A percentile compares a stretch with the other conserved stretches of the same genome.
Evolutionary conservation across 768 basidiomycete species (phyloP).

Genomic region (Strobilomyces echinocephalus): DNA sequence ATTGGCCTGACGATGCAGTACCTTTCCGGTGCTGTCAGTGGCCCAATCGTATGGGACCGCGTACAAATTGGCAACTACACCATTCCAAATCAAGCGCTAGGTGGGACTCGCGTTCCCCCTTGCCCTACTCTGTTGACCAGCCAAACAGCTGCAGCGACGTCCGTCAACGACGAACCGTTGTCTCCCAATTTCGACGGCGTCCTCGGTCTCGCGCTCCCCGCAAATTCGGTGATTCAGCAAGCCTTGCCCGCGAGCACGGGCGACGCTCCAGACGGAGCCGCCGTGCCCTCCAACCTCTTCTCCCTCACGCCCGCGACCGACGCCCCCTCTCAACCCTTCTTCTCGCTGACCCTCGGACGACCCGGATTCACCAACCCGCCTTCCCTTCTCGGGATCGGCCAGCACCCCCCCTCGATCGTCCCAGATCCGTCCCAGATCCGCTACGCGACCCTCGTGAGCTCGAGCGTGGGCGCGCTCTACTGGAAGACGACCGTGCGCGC

Average conservation of each 20-base stretch:
- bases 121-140: background rate
- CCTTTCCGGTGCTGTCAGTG: slow-evolving; percentile 52
- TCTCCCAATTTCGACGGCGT: slow-evolving; percentile 56
- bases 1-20: slow-evolving; percentile 50
- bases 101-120: slow-evolving; percentile 32
- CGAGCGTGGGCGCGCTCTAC: slow-evolving; percentile 41
- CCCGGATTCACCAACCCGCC: slow-evolving; percentile 58
- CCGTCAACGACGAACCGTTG: slow-evolving; percentile 55
- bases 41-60: slow-evolving; percentile 67
- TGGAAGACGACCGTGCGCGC: slow-evolving; percentile 60
- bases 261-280: slow-evolving; percentile 59
- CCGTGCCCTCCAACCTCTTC: slow-evolving; percentile 67
- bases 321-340: slow-evolving; percentile 58
- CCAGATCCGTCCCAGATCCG: slow-evolving; percentile 46
- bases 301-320: slow-evolving; percentile 49
- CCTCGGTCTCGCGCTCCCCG: slow-evolving; percentile 70
- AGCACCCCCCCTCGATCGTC: slow-evolving; percentile 53
- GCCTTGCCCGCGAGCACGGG: slow-evolving; percentile 44
- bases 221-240: slow-evolving; percentile 61
- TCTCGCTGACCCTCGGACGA: slow-evolving; percentile 63
- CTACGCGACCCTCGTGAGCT: slow-evolving; percentile 45
- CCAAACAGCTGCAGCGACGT: slow-evolving; percentile 51
- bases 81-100: slow-evolving; percentile 65
- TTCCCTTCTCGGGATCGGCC: slow-evolving; percentile 63
- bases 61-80: slow-evolving; percentile 60